Percentiles rank a stretch among this genome's conserved stretches.
Evolutionary conservation across 192 early-diverging fungal species (phyloP).

Genomic region (Backusella mclennaniae): DNA sequence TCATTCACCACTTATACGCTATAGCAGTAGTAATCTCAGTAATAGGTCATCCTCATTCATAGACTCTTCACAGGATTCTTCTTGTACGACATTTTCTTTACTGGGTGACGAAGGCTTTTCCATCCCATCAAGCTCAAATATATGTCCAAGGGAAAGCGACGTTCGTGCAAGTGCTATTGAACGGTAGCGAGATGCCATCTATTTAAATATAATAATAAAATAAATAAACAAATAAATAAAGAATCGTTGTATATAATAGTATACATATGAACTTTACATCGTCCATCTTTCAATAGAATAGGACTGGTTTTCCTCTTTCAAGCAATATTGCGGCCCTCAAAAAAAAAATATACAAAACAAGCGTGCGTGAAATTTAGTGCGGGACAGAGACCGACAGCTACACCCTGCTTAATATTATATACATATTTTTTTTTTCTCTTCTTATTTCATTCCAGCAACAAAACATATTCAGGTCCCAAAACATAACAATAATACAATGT

Average conservation of each 20-base stretch:
- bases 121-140: background rate
- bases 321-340: too few relatives aligned
- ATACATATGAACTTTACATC: background rate
- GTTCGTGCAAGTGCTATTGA: conserved; percentile 3
- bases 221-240: background rate
- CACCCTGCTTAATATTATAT: background rate
- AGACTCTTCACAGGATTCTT: background rate
- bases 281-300: too few relatives aligned
- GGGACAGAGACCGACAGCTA: background rate
- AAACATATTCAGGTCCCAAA: background rate
- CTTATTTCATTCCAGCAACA: background rate
- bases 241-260: background rate
- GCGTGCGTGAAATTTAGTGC: too few relatives aligned
- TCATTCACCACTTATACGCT: background rate
- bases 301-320: too few relatives aligned
- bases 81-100: background rate
- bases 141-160: conserved; percentile 10
- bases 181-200: background rate
- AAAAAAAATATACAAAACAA: too few relatives aligned
- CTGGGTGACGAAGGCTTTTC: background rate
- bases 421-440: background rate
- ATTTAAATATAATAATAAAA: background rate
- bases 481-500: background rate
- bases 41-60: background rate
- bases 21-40: background rate